Percentiles rank a stretch among this genome's conserved stretches.
phyloP scores from a whole-genome alignment of 2,329 filamentous ascomycete species.

The Paracorniculantispora psalliotae region DNA sequence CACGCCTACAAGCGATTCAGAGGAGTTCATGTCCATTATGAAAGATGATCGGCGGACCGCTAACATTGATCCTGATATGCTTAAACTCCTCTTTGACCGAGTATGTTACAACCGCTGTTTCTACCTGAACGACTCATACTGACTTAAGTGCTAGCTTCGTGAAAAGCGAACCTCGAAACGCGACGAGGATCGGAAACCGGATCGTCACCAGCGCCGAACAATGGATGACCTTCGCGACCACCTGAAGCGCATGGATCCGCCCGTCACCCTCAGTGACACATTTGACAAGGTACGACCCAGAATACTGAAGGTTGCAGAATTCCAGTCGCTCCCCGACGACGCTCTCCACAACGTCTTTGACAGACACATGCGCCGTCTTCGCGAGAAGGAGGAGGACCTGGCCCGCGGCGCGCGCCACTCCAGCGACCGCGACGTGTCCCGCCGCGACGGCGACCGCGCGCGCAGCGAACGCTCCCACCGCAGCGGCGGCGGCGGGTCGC shows the following conservation, averaged over 20 bases:
- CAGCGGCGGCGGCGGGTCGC: constrained; percentile 45
- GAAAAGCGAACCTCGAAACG: constrained; percentile 78
- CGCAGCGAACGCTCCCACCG: constrained; percentile 61
- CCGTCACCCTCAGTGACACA: constrained; percentile 69
- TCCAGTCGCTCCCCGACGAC: constrained; percentile 79
- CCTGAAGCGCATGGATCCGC: constrained; percentile 87
- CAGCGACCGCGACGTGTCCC: constrained; percentile 47
- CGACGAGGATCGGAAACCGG: constrained; percentile 79
- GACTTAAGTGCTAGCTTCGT: constrained; percentile 54
- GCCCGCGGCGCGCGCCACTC: constrained; percentile 60
- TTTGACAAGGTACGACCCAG: constrained; percentile 84
- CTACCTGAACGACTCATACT: background rate
- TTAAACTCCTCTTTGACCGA: constrained; percentile 79
- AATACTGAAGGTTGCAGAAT: constrained; percentile 78
- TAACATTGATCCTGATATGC: constrained; percentile 74
- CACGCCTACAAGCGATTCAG: constrained; percentile 76
- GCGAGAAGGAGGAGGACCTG: constrained; percentile 80
- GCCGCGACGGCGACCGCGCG: constrained; percentile 56
- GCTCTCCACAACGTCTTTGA: constrained; percentile 80
- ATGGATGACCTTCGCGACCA: constrained; percentile 78
- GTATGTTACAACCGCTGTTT: constrained; percentile 38
- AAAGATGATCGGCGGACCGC: constrained; percentile 82
- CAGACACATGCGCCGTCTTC: constrained; percentile 84
- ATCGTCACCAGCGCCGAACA: constrained; percentile 79
- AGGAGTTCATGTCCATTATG: constrained; percentile 81